Evolutionary conservation across 257 asterid species (phyloP).

Genomic region (Solanum peruvianum): DNA sequence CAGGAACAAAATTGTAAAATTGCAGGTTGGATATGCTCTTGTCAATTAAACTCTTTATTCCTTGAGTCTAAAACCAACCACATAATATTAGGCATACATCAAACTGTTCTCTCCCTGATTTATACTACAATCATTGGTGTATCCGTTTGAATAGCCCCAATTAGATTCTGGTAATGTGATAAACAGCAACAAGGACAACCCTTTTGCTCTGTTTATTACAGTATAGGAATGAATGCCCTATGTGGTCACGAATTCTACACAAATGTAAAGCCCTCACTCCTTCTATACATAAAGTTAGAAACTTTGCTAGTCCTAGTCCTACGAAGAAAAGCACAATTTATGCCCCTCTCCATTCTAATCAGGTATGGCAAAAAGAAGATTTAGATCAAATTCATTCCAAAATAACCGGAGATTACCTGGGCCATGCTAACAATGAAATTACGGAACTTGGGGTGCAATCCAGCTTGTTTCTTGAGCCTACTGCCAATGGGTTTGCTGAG

Average conservation of each 20-base stretch:
- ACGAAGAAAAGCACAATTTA: neutral
- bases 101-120: neutral
- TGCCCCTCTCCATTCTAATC: neutral
- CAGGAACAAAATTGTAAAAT: neutral
- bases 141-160: neutral
- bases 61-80: neutral
- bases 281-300: neutral
- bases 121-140: neutral
- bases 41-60: neutral
- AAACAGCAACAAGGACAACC: neutral
- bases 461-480: slow-evolving; percentile 72
- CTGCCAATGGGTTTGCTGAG: slow-evolving; percentile 83
- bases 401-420: slow-evolving; percentile 34
- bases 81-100: neutral
- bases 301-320: neutral
- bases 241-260: neutral
- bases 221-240: neutral
- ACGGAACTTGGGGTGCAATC: slow-evolving; percentile 77
- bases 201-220: neutral
- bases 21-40: neutral
- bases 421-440: slow-evolving; percentile 58
- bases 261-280: neutral
- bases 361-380: neutral
- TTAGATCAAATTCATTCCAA: neutral
- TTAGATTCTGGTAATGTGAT: neutral